Conservation (phyloP, 441 rosid genomes). For the Arabidopsis lyrata region DNA sequence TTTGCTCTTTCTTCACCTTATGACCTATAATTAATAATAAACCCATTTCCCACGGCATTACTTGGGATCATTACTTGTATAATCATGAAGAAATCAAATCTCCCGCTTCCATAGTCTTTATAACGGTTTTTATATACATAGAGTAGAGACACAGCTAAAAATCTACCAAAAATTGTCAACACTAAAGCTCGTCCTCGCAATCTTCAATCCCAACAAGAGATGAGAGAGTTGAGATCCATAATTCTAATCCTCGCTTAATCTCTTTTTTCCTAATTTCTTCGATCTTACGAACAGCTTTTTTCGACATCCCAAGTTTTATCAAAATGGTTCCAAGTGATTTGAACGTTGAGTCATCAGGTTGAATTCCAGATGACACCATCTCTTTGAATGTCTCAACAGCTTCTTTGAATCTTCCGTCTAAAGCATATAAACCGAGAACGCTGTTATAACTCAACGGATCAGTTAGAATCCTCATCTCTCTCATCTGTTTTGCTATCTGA, state of each 20-base stretch:
- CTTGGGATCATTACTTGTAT: not conserved
- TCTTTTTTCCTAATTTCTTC: conserved; percentile 60
- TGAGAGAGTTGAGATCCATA: conserved; percentile 65
- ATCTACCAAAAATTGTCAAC: not conserved
- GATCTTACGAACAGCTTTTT: conserved; percentile 57
- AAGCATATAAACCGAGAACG: conserved; percentile 63
- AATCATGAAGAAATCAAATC: conserved; percentile 26
- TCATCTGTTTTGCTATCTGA: conserved; percentile 70
- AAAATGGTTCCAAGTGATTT: conserved; percentile 69
- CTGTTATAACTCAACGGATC: conserved; percentile 75
- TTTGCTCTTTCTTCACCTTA: too few relatives aligned
- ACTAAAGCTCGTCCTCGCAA: conserved; percentile 25
- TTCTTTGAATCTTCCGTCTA: conserved; percentile 77
- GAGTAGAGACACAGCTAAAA: conserved; percentile 11
- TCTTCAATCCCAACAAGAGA: conserved; percentile 52
- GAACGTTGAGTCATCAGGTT: conserved; percentile 67
- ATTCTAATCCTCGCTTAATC: conserved; percentile 51
- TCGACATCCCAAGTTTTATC: conserved; percentile 73
- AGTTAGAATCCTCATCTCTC: conserved; percentile 58
- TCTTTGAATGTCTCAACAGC: conserved; percentile 67
- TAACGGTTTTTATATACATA: conserved; percentile 21
- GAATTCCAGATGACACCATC: conserved; percentile 60
- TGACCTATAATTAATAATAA: too few relatives aligned
- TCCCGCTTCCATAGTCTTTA: conserved; percentile 2
- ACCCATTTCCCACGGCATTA: too few relatives aligned